Percentiles rank a stretch among this genome's conserved stretches.
These are phyloP conservation scores for Penicillium fuscoglaucum DNA, from an alignment of 2,329 filamentous ascomycete genomes.

Conservation along the genomic window DNA sequence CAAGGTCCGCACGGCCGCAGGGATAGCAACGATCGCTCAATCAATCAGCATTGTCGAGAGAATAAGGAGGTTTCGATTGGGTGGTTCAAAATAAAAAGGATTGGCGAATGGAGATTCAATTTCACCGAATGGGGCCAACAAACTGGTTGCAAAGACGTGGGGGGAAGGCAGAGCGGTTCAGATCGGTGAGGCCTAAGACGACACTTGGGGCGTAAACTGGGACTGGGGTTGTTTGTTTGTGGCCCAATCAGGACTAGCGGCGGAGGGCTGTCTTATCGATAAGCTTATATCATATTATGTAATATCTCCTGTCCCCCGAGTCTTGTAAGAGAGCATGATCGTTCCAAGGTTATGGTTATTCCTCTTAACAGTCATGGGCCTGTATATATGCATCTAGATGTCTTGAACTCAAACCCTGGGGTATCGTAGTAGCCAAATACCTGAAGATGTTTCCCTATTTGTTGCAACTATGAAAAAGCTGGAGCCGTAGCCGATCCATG, in stretches of 20 bases:
- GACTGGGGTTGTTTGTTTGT: slow-evolving; percentile 41
- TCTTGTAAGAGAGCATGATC: background rate
- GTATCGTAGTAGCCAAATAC: background rate
- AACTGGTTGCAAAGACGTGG: slow-evolving; percentile 8
- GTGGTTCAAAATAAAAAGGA: background rate
- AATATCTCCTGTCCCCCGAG: background rate
- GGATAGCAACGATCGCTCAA: slow-evolving; percentile 13
- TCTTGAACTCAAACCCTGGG: background rate
- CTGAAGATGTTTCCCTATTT: too few species aligned
- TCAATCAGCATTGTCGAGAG: slow-evolving; percentile 15
- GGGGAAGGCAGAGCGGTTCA: slow-evolving; percentile 18
- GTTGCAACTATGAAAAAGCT: background rate
- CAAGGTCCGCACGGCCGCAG: slow-evolving; percentile 18
- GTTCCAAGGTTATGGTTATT: background rate
- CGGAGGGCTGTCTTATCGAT: slow-evolving; percentile 39
- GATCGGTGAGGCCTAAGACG: slow-evolving; percentile 39
- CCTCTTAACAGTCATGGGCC: background rate
- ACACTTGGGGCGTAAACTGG: slow-evolving; percentile 9
- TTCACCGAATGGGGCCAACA: background rate
- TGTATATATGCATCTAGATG: background rate
- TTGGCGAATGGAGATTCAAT: slow-evolving; percentile 1
- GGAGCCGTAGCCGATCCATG: slow-evolving; percentile 9
- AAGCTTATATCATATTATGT: slow-evolving; percentile 39
- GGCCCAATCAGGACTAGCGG: slow-evolving; percentile 39
- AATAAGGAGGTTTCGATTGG: slow-evolving; percentile 7